These are phyloP conservation scores for Leishmania turanica DNA, from an alignment of 208 protist genomes.

Conservation along the genomic window DNA sequence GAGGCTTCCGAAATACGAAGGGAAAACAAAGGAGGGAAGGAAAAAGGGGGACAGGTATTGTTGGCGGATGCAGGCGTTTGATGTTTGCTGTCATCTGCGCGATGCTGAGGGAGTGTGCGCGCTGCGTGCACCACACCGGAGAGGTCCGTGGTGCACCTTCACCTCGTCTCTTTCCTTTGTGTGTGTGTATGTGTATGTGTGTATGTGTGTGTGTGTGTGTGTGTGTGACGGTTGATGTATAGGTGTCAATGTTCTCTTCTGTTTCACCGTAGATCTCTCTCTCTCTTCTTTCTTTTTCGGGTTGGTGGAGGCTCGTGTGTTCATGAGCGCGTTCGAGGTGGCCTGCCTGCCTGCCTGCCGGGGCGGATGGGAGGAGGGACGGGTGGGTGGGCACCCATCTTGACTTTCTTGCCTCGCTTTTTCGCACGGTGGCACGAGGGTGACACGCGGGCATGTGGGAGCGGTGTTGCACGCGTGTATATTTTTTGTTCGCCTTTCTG, in stretches of 20 bases:
- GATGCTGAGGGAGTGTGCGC: neutral
- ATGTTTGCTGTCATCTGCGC: neutral
- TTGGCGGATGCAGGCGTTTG: neutral
- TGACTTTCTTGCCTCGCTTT: neutral
- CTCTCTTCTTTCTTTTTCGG: neutral
- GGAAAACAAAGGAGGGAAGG: no score
- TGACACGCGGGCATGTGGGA: neutral
- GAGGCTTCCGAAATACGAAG: neutral
- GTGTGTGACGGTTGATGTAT: slow-evolving; percentile 1
- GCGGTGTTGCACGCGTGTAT: neutral
- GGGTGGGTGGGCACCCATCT: neutral
- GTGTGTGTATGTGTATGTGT: neutral
- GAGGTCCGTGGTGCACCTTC: neutral
- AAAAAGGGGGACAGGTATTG: neutral
- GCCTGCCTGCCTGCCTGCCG: neutral
- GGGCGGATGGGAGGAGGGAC: neutral
- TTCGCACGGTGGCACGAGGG: neutral
- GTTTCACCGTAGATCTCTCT: neutral
- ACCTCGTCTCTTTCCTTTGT: slow-evolving; percentile 15
- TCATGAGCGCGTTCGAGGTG: neutral
- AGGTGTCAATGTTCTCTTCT: no score
- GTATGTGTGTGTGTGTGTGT: slow-evolving; percentile 6
- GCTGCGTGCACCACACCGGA: neutral
- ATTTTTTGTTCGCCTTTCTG: neutral
- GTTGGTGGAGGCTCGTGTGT: neutral